phyloP scores from a whole-genome alignment of 148 eudicot genomes.

The Fagopyrum tataricum region DNA sequence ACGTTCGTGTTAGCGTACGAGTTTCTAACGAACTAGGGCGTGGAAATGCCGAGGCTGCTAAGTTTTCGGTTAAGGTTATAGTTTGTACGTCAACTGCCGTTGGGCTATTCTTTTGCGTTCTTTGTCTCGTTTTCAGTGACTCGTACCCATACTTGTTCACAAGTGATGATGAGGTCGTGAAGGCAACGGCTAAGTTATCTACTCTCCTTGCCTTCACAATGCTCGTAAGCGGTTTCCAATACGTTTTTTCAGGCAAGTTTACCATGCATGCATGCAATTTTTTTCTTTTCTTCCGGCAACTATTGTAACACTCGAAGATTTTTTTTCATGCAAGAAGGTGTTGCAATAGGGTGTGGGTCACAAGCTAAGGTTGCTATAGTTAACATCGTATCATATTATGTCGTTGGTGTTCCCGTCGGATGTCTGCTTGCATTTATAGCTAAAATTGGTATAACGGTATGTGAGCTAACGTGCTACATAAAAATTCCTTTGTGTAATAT shows the following conservation, averaged over 20 bases:
- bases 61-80: constrained; percentile 31
- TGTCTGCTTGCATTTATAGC: constrained; percentile 23
- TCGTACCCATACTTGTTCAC: constrained; percentile 33
- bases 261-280: no score
- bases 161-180: constrained; percentile 29
- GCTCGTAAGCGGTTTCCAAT: constrained; percentile 35
- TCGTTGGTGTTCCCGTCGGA: constrained; percentile 34
- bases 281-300: no score
- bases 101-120: constrained; percentile 16
- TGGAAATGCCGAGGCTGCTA: constrained; percentile 59
- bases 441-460: constrained; percentile 29
- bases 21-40: constrained; percentile 72
- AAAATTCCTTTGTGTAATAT: neutral
- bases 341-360: constrained; percentile 35
- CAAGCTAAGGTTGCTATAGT: constrained; percentile 32
- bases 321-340: constrained; percentile 20
- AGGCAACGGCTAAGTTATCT: constrained; percentile 36
- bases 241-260: constrained; percentile 39
- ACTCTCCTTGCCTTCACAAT: constrained; percentile 35
- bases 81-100: constrained; percentile 7
- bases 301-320: neutral
- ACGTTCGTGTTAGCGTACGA: constrained; percentile 35
- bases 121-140: constrained; percentile 23
- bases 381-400: constrained; percentile 29
- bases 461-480: neutral